These are phyloP conservation scores for Cercophora newfieldiana DNA, from an alignment of 495 filamentous ascomycete species.

Conservation along the genomic window DNA sequence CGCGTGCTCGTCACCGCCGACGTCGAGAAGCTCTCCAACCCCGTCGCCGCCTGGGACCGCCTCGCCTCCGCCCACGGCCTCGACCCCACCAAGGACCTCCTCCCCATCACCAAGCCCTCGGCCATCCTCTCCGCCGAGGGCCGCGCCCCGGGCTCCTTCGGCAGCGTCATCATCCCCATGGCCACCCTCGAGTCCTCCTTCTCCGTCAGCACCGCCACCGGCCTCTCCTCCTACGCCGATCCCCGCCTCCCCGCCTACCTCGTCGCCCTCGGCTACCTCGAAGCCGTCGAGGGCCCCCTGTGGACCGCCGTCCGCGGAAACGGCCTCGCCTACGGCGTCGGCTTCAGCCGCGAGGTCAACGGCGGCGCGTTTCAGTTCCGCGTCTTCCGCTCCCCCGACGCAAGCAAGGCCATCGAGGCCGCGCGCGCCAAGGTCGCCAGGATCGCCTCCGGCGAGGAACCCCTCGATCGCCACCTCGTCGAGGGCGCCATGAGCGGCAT, in stretches of 20 bases:
- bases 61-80: constrained; percentile 50
- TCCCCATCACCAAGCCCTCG: constrained; percentile 47
- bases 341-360: constrained; percentile 71
- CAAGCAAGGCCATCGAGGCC: constrained; percentile 80
- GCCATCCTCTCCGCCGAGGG: constrained; percentile 71
- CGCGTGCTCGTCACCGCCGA: constrained; percentile 82
- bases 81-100: constrained; percentile 42
- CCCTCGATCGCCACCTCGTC: constrained; percentile 77
- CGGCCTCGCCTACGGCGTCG: constrained; percentile 85
- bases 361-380: constrained; percentile 76
- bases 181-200: constrained; percentile 92
- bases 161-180: constrained; percentile 82
- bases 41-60: constrained; percentile 80
- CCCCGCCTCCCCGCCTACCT: constrained; percentile 79
- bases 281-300: constrained; percentile 89
- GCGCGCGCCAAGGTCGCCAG: constrained; percentile 66
- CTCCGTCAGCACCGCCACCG: constrained; percentile 70
- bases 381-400: constrained; percentile 87
- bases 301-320: constrained; percentile 91
- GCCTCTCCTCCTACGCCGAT: constrained; percentile 72
- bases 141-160: constrained; percentile 65
- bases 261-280: constrained; percentile 86
- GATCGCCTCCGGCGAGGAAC: constrained; percentile 52
- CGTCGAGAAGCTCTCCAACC: constrained; percentile 69
- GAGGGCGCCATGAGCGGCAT: constrained; percentile 90